A percentile compares a stretch with the other conserved stretches of the same genome.
phyloP scores from a whole-genome alignment of 306 rosid species.

The Cicer yamashitae region DNA sequence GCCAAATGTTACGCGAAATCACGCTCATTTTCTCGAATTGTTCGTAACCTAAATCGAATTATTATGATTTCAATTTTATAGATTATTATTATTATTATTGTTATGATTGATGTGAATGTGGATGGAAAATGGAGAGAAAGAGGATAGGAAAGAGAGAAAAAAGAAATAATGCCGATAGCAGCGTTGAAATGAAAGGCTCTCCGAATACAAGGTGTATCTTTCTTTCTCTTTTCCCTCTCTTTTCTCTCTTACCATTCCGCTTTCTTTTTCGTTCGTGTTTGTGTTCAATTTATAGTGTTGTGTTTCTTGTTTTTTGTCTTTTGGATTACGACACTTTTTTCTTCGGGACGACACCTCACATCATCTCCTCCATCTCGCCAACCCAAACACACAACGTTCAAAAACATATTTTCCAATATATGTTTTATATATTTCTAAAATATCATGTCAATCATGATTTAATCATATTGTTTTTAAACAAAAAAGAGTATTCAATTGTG shows the following conservation, averaged over 20 bases:
- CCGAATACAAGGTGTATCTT: neutral
- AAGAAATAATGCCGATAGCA: neutral
- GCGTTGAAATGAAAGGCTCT: constrained; percentile 29
- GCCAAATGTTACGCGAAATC: constrained; percentile 75
- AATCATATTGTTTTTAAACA: no score
- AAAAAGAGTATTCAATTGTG: no score
- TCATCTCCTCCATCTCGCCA: neutral
- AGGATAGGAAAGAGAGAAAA: constrained; percentile 20
- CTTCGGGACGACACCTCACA: constrained; percentile 15
- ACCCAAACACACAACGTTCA: neutral
- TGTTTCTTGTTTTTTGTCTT: neutral
- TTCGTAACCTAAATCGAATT: neutral
- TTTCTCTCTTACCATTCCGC: neutral
- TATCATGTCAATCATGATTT: no score
- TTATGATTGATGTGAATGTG: neutral
- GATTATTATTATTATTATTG: neutral
- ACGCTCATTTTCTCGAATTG: constrained; percentile 56
- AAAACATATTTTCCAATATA: neutral
- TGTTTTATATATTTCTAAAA: no score
- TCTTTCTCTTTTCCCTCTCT: neutral
- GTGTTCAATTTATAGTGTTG: constrained; percentile 27
- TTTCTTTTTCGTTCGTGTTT: constrained; percentile 1
- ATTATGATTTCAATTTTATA: neutral
- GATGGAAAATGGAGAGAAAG: neutral
- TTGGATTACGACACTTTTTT: constrained; percentile 10